phyloP scores from a whole-genome alignment of 1,284 basidiomycete genomes.

The Pseudozyma flocculosa region DNA sequence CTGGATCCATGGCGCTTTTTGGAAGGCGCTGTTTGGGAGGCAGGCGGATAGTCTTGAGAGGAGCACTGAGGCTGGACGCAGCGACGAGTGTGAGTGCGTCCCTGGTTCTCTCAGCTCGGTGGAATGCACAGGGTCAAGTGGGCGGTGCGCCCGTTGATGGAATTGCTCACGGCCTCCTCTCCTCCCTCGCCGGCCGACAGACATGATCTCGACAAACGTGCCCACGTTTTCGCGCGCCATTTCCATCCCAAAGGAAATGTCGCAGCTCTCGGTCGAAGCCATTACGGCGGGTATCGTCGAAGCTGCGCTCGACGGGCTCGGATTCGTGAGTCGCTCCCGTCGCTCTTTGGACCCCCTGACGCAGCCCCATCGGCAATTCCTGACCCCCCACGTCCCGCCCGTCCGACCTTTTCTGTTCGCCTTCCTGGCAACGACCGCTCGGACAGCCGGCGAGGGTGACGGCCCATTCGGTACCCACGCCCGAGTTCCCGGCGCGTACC shows the following conservation, averaged over 20 bases:
- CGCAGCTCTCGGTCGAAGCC: constrained; percentile 89
- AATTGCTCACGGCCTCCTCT: too few species aligned
- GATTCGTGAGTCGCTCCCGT: constrained; percentile 74
- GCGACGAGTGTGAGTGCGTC: constrained; percentile 79
- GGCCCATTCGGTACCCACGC: constrained; percentile 85
- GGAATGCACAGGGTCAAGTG: too few species aligned
- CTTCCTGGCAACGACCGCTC: too few species aligned
- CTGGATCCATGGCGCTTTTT: constrained; percentile 67
- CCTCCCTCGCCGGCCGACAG: constrained; percentile 60
- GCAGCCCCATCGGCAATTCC: too few species aligned
- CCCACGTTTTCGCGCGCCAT: constrained; percentile 87
- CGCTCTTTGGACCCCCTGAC: too few species aligned
- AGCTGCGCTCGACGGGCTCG: constrained; percentile 89
- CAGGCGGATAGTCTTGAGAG: constrained; percentile 92
- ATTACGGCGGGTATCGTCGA: constrained; percentile 96
- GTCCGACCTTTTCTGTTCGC: too few species aligned
- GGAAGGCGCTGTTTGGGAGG: constrained; percentile 89
- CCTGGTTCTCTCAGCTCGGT: too few species aligned
- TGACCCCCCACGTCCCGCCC: too few species aligned
- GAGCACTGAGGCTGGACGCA: constrained; percentile 76
- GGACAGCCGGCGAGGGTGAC: constrained; percentile 90
- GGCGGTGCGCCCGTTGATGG: too few species aligned
- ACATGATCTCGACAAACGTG: constrained; percentile 98
- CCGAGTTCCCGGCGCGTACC: constrained; percentile 69
- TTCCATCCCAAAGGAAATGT: constrained; percentile 90